phyloP scores from a whole-genome alignment of 2,329 filamentous ascomycete species.

The Fonsecaea monophora region DNA sequence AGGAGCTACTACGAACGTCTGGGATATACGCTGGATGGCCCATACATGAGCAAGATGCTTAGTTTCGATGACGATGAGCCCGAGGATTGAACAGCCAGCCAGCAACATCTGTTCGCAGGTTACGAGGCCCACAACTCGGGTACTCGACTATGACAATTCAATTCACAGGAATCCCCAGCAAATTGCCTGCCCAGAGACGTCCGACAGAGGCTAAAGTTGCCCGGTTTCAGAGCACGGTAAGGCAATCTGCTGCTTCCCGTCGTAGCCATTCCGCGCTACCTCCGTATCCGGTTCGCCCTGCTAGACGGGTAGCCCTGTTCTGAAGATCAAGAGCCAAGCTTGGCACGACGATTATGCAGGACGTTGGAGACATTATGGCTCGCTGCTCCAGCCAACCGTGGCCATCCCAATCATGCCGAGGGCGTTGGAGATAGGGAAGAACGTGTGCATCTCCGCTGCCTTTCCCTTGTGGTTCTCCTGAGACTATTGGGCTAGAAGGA shows the following conservation, averaged over 20 bases:
- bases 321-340: not conserved
- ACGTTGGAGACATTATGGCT: not conserved
- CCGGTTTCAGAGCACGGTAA: not conserved
- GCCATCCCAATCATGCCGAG: not conserved
- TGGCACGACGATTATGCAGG: not conserved
- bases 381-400: not conserved
- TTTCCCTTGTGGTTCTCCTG: not conserved
- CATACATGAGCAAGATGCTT: constrained; percentile 70
- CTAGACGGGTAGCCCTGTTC: not conserved
- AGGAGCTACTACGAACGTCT: constrained; percentile 93
- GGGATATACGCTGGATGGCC: constrained; percentile 91
- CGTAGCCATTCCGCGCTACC: not conserved
- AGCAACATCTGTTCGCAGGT: not conserved
- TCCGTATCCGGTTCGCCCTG: not conserved
- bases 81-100: constrained; percentile 34
- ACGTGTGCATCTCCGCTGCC: not conserved
- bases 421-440: not conserved
- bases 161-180: not conserved
- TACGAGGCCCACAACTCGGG: not conserved
- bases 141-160: not conserved
- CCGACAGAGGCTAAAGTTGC: not conserved
- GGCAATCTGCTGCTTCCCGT: not conserved
- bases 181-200: not conserved
- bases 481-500: not conserved
- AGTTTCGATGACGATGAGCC: constrained; percentile 50